Percentiles rank a stretch among this genome's conserved stretches.
These are phyloP conservation scores for Clonostachys rhizophaga DNA, from an alignment of 2,329 filamentous ascomycete genomes.

Conservation along the genomic window DNA sequence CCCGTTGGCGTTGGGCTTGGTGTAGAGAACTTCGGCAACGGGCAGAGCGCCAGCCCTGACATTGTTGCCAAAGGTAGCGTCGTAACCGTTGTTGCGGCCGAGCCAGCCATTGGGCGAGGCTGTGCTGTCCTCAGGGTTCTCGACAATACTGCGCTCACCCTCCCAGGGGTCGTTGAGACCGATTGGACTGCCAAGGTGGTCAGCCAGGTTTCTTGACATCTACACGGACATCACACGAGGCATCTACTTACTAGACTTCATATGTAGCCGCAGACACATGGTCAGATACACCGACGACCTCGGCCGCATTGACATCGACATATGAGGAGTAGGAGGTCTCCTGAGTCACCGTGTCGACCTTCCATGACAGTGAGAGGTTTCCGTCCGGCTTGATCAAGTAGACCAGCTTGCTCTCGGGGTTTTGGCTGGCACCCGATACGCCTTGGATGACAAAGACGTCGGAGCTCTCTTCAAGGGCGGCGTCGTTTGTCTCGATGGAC, in stretches of 20 bases:
- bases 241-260: slow-evolving; percentile 39
- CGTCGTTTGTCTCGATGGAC: slow-evolving; percentile 6
- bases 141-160: slow-evolving; percentile 25
- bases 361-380: slow-evolving; percentile 40
- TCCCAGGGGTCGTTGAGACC: neutral
- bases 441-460: slow-evolving; percentile 29
- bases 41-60: neutral
- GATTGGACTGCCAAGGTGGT: neutral
- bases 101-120: neutral
- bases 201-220: neutral
- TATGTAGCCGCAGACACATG: slow-evolving; percentile 43
- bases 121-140: slow-evolving; percentile 27
- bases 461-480: slow-evolving; percentile 6
- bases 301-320: slow-evolving; percentile 36
- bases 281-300: slow-evolving; percentile 47
- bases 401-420: slow-evolving; percentile 44
- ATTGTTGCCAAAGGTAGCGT: neutral
- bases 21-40: too few species aligned
- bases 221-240: slow-evolving; percentile 22
- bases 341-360: slow-evolving; percentile 47
- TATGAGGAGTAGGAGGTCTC: slow-evolving; percentile 49
- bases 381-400: slow-evolving; percentile 42
- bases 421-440: slow-evolving; percentile 35
- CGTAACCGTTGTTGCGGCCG: neutral
- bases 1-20: too few species aligned